A percentile compares a stretch with the other conserved stretches of the same genome.
phyloP scores from a whole-genome alignment of 2,329 filamentous ascomycete species.

The Ophiostoma himal-ulmi region DNA sequence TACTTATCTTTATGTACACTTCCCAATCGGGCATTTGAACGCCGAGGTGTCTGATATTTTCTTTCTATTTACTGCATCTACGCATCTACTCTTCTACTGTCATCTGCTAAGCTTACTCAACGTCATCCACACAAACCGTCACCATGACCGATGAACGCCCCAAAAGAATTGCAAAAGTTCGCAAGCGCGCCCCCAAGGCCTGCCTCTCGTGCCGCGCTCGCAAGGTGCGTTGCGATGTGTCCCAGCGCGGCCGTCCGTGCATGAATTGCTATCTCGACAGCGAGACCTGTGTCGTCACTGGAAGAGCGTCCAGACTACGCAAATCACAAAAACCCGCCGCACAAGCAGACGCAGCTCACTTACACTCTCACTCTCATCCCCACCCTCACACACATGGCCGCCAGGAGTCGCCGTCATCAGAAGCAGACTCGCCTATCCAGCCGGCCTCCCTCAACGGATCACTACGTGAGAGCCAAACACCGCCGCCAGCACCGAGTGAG shows the following conservation, averaged over 20 bases:
- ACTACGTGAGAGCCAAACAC: neutral
- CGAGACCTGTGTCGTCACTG: constrained; percentile 35
- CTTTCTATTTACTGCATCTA: neutral
- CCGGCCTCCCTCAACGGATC: neutral
- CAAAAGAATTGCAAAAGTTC: constrained; percentile 39
- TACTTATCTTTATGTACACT: neutral
- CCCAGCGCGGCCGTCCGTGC: constrained; percentile 43
- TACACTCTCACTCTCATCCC: neutral
- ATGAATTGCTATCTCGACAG: constrained; percentile 50
- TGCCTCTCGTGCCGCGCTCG: constrained; percentile 47
- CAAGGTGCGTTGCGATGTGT: constrained; percentile 47
- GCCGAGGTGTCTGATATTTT: neutral
- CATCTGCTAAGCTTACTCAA: neutral
- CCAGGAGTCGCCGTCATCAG: neutral
- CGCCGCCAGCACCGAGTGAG: neutral
- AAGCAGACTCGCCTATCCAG: neutral
- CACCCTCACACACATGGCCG: neutral
- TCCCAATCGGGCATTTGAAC: neutral
- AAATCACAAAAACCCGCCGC: constrained; percentile 16
- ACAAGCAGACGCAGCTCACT: neutral
- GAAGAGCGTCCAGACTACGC: constrained; percentile 22
- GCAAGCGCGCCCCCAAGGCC: constrained; percentile 46
- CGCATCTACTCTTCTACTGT: neutral
- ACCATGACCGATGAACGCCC: constrained; percentile 34
- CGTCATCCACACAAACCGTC: neutral